Evolutionary conservation across 768 basidiomycete genomes (phyloP).

Genomic region (Nevesoporus exiguus): DNA sequence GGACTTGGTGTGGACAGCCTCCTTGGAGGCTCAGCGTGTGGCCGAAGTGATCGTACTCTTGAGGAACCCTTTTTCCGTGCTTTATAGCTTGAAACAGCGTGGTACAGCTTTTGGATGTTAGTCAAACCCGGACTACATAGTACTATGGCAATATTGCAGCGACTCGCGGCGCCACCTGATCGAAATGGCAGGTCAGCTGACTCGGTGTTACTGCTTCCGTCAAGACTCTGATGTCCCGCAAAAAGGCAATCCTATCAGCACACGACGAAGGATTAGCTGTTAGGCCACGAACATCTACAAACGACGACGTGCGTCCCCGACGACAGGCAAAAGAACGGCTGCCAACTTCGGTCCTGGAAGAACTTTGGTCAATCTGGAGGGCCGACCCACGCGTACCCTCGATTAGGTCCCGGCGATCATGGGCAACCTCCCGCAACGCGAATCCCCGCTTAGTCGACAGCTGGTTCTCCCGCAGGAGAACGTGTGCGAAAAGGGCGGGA

Average conservation of each 20-base stretch:
- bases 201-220: background rate
- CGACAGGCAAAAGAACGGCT: conserved; percentile 13
- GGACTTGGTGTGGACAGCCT: too few relatives aligned
- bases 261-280: background rate
- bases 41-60: too few relatives aligned
- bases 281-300: background rate
- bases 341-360: conserved; percentile 10
- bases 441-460: conserved; percentile 16
- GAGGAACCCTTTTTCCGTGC: too few relatives aligned
- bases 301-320: background rate
- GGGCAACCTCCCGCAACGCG: conserved; percentile 24
- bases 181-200: conserved; percentile 15
- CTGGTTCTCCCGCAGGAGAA: conserved; percentile 29
- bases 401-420: conserved; percentile 23
- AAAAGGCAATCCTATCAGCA: background rate
- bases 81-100: too few relatives aligned
- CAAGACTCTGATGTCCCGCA: conserved; percentile 12
- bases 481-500: conserved; percentile 23
- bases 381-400: conserved; percentile 29
- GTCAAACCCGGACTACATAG: too few relatives aligned
- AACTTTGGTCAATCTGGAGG: conserved; percentile 32
- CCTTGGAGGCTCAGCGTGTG: too few relatives aligned
- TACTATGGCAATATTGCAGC: too few relatives aligned
- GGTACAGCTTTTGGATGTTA: too few relatives aligned
- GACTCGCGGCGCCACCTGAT: too few relatives aligned